Conservation (phyloP, 345 rosid species). For the Populus pruinosa region DNA sequence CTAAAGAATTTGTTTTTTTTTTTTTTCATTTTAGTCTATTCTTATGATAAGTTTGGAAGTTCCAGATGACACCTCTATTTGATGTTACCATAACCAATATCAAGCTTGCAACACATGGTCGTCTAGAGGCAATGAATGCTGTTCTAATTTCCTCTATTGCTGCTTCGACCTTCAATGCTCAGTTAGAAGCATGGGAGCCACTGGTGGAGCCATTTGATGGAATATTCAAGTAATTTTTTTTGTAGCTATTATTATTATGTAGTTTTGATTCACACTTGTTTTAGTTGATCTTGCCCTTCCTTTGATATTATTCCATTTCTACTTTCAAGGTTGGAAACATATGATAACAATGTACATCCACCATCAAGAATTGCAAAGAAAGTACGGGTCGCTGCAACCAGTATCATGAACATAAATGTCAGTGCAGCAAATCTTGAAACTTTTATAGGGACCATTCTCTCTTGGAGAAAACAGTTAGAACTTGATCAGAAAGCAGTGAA, state of each 20-base stretch:
- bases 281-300: slow-evolving; percentile 7
- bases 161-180: slow-evolving; percentile 88
- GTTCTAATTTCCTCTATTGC: slow-evolving; percentile 86
- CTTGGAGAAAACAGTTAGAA: slow-evolving; percentile 90
- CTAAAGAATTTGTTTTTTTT: not conserved
- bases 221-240: slow-evolving; percentile 76
- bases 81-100: slow-evolving; percentile 84
- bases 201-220: slow-evolving; percentile 98
- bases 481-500: slow-evolving; percentile 80
- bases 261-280: not conserved
- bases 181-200: slow-evolving; percentile 98
- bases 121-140: slow-evolving; percentile 89
- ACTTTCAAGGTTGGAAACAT: slow-evolving; percentile 81
- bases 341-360: slow-evolving; percentile 54
- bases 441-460: slow-evolving; percentile 63
- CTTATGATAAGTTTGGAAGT: slow-evolving; percentile 15
- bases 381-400: slow-evolving; percentile 78
- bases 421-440: slow-evolving; percentile 88
- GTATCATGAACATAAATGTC: slow-evolving; percentile 73
- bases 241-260: not conserved
- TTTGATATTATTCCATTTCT: slow-evolving; percentile 14
- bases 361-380: slow-evolving; percentile 71
- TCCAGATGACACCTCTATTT: slow-evolving; percentile 92
- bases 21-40: not conserved
- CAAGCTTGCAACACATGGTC: slow-evolving; percentile 96